Evolutionary conservation across 1,284 basidiomycete genomes (phyloP).

Genomic region (Dichomitus squalens): DNA sequence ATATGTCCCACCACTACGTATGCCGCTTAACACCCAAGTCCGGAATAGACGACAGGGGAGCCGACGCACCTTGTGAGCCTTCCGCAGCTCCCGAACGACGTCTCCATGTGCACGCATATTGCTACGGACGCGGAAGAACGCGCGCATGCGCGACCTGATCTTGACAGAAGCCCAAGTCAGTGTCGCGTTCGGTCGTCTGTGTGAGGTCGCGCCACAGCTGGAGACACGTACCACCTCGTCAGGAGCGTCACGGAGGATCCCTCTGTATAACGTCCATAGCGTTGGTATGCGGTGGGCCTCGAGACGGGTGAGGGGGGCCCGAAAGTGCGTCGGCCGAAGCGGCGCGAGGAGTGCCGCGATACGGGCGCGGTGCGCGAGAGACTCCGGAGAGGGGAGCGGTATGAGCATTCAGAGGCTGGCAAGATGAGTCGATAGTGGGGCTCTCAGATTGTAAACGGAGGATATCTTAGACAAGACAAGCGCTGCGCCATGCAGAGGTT

Average conservation of each 20-base stretch:
- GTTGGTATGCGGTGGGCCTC: slow-evolving; percentile 77
- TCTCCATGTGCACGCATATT: slow-evolving; percentile 35
- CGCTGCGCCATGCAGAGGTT: no score
- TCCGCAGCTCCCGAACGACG: slow-evolving; percentile 34
- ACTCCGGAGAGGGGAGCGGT: slow-evolving; percentile 28
- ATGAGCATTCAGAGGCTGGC: no score
- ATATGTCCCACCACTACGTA: slow-evolving; percentile 64
- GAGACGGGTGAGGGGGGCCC: slow-evolving; percentile 71
- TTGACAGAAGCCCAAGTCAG: slow-evolving; percentile 29
- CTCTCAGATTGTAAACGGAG: no score
- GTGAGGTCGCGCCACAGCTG: no score
- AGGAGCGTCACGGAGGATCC: slow-evolving; percentile 59
- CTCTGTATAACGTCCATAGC: slow-evolving; percentile 72
- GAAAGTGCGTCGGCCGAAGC: slow-evolving; percentile 58
- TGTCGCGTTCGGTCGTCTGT: background rate
- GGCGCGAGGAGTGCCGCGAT: slow-evolving; percentile 56
- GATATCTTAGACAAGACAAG: no score
- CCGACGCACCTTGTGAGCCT: slow-evolving; percentile 39
- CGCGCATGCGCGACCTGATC: slow-evolving; percentile 58
- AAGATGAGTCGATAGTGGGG: no score
- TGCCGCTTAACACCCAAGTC: background rate
- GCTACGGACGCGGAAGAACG: slow-evolving; percentile 55
- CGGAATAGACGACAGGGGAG: slow-evolving; percentile 49
- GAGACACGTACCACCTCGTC: slow-evolving; percentile 51
- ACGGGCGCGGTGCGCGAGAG: slow-evolving; percentile 52